phyloP scores from a whole-genome alignment of 2,329 filamentous ascomycete species.

The Fusarium euwallaceae region DNA sequence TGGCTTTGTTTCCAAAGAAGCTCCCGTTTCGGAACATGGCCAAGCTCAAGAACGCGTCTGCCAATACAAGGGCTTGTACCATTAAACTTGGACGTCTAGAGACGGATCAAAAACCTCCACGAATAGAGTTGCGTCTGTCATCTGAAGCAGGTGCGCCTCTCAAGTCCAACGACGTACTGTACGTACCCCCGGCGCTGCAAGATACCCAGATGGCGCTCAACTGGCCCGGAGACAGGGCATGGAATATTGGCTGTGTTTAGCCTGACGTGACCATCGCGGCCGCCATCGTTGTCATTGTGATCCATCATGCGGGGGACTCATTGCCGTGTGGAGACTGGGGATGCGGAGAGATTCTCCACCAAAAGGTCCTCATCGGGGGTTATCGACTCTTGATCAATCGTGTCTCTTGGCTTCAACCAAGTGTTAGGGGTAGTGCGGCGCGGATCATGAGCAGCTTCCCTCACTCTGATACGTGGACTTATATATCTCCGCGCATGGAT shows the following conservation, averaged over 20 bases:
- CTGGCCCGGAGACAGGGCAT: constrained; percentile 18
- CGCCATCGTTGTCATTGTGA: constrained; percentile 23
- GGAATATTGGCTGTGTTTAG: constrained; percentile 15
- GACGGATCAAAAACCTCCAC: constrained; percentile 39
- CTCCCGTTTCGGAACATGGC: background rate
- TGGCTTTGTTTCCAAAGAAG: constrained; percentile 2
- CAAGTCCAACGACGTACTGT: background rate
- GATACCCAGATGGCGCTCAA: constrained; percentile 20
- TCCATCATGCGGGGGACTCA: constrained; percentile 38
- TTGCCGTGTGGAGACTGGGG: constrained; percentile 40
- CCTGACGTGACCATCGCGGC: constrained; percentile 3
- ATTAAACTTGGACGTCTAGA: constrained; percentile 7
- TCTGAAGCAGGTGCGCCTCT: constrained; percentile 19
- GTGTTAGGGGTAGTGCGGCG: constrained; percentile 13
- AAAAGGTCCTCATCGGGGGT: constrained; percentile 22
- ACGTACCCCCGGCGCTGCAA: constrained; percentile 12
- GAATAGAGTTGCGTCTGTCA: constrained; percentile 29
- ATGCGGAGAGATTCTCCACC: constrained; percentile 42
- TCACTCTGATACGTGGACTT: constrained; percentile 40
- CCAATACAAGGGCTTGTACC: constrained; percentile 1
- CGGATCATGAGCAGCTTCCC: background rate
- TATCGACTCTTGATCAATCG: constrained; percentile 13
- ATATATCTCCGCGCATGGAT: constrained; percentile 30
- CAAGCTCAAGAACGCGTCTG: constrained; percentile 8
- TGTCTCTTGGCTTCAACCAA: constrained; percentile 7